Evolutionary conservation across 345 rosid species (phyloP), one percentile per base, ranked within the genome.

Genomic region (Diplotaxis tenuifolia): DNA sequence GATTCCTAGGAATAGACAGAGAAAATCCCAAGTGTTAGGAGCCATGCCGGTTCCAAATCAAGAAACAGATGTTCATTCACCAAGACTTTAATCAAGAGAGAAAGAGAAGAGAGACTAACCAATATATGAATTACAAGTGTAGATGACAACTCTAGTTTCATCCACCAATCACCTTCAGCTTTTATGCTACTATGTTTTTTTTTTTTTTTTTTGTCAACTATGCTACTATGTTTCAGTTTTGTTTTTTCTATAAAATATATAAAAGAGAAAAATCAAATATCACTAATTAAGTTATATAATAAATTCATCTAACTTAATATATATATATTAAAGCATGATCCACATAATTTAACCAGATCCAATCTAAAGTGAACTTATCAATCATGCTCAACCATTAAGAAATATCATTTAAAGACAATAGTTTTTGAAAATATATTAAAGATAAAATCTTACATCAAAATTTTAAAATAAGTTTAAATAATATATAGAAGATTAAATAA

Each of bases 31-130:
- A 74, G 65, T 50, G 76, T 68, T 81, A 70, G 95, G 89, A 88
- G 85, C 89, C 88, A 83, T 88, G 86, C 88, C 84, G 82, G 92
- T 78, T 80, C 68, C 85, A 81, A 49, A 75, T 73, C 75, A 83
- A 87, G 86, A 88, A 82, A 82, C 75, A 68, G 49, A 68, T 59
- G 40, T 63, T 50, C 56, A 50, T 67, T 71, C 49, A 74, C 49
- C 65, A 68, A 32, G 54, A 25, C 62, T 52, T 47, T 57, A 23
- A 54, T 67, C 36, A 21, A 58, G 42, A 70, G 74, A 65, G 68
- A 45, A 31, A 57, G 19, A 57, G 61, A 56, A 15, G 42, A 20
- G 31, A 72, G 71, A 49, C 32, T 12, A 62, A 9, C 50, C 40
- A 68, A 75, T 69, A 68, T 78, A 76, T 70, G 88, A 76, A 63